These are phyloP conservation scores for Trametes elegans DNA, from an alignment of 768 basidiomycete genomes.

Conservation along the genomic window DNA sequence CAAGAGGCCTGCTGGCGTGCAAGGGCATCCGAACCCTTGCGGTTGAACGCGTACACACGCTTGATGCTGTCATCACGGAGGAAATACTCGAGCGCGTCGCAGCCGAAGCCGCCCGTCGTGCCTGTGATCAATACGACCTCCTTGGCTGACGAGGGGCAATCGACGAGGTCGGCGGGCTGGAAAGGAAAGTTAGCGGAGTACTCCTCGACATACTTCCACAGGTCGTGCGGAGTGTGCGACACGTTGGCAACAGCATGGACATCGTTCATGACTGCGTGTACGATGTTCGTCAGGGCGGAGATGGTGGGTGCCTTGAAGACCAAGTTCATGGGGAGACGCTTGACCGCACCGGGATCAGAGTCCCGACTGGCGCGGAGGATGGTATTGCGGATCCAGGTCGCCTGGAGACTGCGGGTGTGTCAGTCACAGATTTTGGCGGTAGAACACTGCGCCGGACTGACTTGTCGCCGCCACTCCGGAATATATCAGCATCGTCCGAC, in stretches of 20 bases:
- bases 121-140: constrained; percentile 34
- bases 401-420: constrained; percentile 27
- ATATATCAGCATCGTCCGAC: constrained; percentile 37
- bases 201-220: constrained; percentile 11
- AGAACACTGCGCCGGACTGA: no score
- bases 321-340: constrained; percentile 29
- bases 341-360: constrained; percentile 14
- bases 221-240: background rate
- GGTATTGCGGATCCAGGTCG: constrained; percentile 34
- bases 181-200: constrained; percentile 5
- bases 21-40: constrained; percentile 15
- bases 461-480: constrained; percentile 42
- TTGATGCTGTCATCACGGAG: constrained; percentile 15
- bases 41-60: constrained; percentile 29
- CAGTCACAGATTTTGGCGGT: no score
- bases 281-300: constrained; percentile 24
- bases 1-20: constrained; percentile 28
- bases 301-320: constrained; percentile 43
- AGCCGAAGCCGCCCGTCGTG: constrained; percentile 34
- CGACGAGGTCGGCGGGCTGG: background rate
- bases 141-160: background rate
- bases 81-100: constrained; percentile 28
- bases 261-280: background rate
- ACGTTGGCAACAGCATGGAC: constrained; percentile 6
- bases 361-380: constrained; percentile 30